These are phyloP conservation scores for Fusarium anthophilum DNA, from an alignment of 2,329 filamentous ascomycete species.

Conservation along the genomic window DNA sequence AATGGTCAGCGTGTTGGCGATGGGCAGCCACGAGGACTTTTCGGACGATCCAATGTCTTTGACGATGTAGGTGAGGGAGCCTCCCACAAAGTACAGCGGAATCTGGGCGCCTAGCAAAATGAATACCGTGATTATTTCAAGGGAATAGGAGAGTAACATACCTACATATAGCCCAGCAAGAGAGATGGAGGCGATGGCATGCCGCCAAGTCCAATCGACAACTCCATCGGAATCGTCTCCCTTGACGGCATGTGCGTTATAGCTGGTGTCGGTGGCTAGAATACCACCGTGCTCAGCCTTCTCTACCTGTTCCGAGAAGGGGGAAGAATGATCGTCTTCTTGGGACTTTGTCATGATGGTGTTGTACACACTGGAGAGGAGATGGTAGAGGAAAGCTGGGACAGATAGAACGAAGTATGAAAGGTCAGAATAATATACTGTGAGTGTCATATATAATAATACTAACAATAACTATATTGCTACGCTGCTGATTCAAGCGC, in stretches of 20 bases:
- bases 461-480: too few relatives aligned
- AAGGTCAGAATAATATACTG: neutral
- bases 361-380: neutral
- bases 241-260: neutral
- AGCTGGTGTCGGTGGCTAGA: neutral
- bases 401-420: rapidly evolving
- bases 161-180: neutral
- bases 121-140: rapidly evolving
- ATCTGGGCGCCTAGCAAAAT: neutral
- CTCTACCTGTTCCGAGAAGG: neutral
- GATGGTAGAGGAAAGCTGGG: rapidly evolving
- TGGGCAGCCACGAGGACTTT: neutral
- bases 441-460: too few relatives aligned
- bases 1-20: neutral
- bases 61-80: neutral
- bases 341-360: neutral
- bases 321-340: neutral
- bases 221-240: neutral
- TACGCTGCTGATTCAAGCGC: too few relatives aligned
- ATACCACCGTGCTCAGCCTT: neutral
- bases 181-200: neutral
- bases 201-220: neutral
- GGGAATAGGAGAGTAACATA: rapidly evolving
- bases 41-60: neutral
- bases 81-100: neutral